Evolutionary conservation across 805 yeast species (phyloP).

Genomic region (Crinitomyces ghanaensis): DNA sequence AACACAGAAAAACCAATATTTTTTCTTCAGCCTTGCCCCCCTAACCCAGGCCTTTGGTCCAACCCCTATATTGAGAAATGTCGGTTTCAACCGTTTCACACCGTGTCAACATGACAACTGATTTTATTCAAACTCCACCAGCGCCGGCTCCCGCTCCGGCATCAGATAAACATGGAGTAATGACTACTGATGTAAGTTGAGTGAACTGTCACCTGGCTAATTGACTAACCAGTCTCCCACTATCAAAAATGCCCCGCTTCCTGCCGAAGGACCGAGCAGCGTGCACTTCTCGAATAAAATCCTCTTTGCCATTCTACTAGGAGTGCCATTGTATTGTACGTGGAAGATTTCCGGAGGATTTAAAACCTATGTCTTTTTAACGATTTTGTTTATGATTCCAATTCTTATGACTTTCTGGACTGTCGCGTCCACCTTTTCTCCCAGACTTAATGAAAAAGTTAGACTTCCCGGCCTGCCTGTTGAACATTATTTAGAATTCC

Average conservation of each 20-base stretch:
- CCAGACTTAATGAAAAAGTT: conserved; percentile 70
- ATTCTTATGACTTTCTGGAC: conserved; percentile 79
- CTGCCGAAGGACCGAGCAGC: conserved; percentile 87
- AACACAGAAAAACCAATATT: no score
- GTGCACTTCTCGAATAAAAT: conserved; percentile 57
- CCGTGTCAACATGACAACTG: conserved; percentile 23
- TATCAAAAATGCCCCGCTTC: conserved; percentile 74
- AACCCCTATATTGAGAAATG: no score
- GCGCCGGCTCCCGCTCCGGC: conserved; percentile 35
- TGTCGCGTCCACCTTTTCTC: conserved; percentile 60
- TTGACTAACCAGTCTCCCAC: conserved; percentile 39
- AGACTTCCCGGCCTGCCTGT: conserved; percentile 67
- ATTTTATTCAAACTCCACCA: conserved; percentile 51
- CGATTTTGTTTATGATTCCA: conserved; percentile 48
- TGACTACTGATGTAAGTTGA: conserved; percentile 35
- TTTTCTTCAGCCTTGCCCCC: no score
- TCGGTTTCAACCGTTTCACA: no score
- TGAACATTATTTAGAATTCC: conserved; percentile 71
- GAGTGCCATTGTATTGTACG: conserved; percentile 52
- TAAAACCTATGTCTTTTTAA: conserved; percentile 53
- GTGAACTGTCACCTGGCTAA: conserved; percentile 1
- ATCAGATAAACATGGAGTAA: conserved; percentile 36
- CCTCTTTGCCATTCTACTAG: conserved; percentile 37
- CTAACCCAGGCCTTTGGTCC: no score
- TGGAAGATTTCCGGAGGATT: conserved; percentile 52